phyloP scores from a whole-genome alignment of 2,329 filamentous ascomycete species.

The Penicillium corylophilum region DNA sequence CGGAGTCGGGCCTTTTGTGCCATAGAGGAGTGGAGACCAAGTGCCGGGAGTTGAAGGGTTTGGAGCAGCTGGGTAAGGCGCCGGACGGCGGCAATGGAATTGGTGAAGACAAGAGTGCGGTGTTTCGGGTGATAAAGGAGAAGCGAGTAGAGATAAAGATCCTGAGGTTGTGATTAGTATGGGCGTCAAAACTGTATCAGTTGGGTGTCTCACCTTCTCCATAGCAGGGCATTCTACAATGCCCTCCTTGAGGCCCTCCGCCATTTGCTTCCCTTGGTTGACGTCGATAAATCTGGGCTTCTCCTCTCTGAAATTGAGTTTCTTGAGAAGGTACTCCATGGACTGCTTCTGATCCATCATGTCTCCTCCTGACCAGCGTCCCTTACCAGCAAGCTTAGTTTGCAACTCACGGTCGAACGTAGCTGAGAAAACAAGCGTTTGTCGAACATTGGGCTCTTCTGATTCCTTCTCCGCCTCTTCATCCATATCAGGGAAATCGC shows the following conservation, averaged over 20 bases:
- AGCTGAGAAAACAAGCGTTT: slow-evolving; percentile 94
- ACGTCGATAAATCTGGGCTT: slow-evolving; percentile 89
- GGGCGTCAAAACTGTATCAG: neutral
- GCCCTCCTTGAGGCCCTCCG: slow-evolving; percentile 78
- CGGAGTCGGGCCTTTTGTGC: slow-evolving; percentile 91
- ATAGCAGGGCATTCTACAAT: slow-evolving; percentile 88
- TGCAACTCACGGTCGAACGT: slow-evolving; percentile 92
- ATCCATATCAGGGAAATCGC: slow-evolving; percentile 29
- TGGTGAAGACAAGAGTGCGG: slow-evolving; percentile 87
- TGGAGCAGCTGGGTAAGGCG: slow-evolving; percentile 81
- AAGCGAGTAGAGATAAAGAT: slow-evolving; percentile 88
- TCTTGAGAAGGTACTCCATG: slow-evolving; percentile 89
- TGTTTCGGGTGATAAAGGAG: slow-evolving; percentile 77
- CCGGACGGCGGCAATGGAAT: slow-evolving; percentile 89
- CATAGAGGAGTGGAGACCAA: slow-evolving; percentile 90
- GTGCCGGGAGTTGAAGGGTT: slow-evolving; percentile 72
- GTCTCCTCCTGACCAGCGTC: slow-evolving; percentile 56
- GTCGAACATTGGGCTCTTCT: slow-evolving; percentile 54
- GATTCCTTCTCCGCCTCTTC: slow-evolving; percentile 40
- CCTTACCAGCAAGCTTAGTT: slow-evolving; percentile 82
- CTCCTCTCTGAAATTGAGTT: slow-evolving; percentile 80
- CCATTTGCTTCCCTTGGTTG: slow-evolving; percentile 87
- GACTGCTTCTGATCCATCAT: slow-evolving; percentile 73
- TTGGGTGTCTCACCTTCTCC: slow-evolving; percentile 68
- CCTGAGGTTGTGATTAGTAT: slow-evolving; percentile 46